Base-by-base conservation (phyloP, 345 rosid genomes). In the Syzygium aqueum region DNA sequence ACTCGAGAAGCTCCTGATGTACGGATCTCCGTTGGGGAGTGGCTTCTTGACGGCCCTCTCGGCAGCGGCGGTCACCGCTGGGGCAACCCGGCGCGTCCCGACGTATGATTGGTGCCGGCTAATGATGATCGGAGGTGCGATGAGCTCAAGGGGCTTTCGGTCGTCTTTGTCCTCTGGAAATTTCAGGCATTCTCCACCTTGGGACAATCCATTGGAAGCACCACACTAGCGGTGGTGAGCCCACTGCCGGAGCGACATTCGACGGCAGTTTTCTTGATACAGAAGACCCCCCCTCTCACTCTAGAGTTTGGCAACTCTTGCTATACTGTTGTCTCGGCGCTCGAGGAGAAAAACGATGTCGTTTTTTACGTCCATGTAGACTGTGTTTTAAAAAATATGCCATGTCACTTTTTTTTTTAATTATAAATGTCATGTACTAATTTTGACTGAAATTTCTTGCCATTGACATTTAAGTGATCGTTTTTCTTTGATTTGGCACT, bases 11-110 rank as follows among this genome's bases (percentile, higher is more conserved):
- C 94, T 92, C 14, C 99, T 99, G 30, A 90, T 91, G 92, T 96
- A 97, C 73, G 96, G 96, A 95, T 97, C 99, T 67, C 99, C 99
- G 94, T 96, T 97, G 2, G 95, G 97, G 0, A 95, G 94, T 4
- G 84, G 84, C 90, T 91, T 96, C 93, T 97, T 97, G 1, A 91
- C 92, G 2, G 78, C 80, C 40, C 59, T 67, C 9, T 84, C 53
- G 43, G 82, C 80, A 7, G 61, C 59, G 6, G 86, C 17, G 33
- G 86, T 40, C 7, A 86, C 86, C 78, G 96, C 93, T 33, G 99
- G 99, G 2, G 98, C 92, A 83, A 97, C 99, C 89, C 99, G 93
- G 54, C 98, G 88, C 17, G 92, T 91, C 0, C 95, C 86, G 9
- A 93, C 95, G 87, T 94, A 96, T 82, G 98, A 94, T 93, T 98